Evolutionary conservation across 345 rosid genomes (phyloP).

Genomic region (Acer negundo): DNA sequence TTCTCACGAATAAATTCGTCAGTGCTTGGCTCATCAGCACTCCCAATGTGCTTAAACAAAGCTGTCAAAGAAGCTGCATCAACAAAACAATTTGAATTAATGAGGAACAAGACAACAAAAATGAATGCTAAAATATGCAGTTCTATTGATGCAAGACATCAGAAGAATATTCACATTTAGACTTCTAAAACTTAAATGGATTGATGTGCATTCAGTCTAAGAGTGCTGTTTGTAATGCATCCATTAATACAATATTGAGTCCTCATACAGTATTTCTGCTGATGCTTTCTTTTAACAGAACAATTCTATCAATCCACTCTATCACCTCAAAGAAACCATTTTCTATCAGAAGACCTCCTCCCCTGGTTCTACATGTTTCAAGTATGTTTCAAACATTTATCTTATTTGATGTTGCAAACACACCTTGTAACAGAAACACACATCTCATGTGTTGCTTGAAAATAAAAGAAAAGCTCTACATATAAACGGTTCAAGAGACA

Average conservation of each 20-base stretch:
- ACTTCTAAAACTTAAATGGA: background rate
- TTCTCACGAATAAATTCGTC: constrained; percentile 84
- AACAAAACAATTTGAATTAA: constrained; percentile 19
- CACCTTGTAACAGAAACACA: background rate
- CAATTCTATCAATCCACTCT: background rate
- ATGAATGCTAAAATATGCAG: background rate
- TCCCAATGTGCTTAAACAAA: constrained; percentile 79
- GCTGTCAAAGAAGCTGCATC: constrained; percentile 81
- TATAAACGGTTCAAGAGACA: background rate
- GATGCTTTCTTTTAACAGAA: background rate
- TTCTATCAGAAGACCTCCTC: background rate
- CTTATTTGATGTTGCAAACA: background rate
- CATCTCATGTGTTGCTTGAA: background rate
- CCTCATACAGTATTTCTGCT: background rate
- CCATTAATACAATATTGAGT: background rate
- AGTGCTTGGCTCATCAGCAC: constrained; percentile 66
- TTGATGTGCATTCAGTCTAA: background rate
- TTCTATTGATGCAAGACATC: background rate
- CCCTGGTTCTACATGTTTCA: background rate
- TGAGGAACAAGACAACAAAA: background rate
- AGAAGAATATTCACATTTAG: background rate
- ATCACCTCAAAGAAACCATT: background rate
- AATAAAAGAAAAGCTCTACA: background rate
- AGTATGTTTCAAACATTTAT: background rate
- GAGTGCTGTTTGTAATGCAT: constrained; percentile 5